These are phyloP conservation scores for Solanum bulbocastanum DNA, from an alignment of 257 asterid species.

Conservation along the genomic window DNA sequence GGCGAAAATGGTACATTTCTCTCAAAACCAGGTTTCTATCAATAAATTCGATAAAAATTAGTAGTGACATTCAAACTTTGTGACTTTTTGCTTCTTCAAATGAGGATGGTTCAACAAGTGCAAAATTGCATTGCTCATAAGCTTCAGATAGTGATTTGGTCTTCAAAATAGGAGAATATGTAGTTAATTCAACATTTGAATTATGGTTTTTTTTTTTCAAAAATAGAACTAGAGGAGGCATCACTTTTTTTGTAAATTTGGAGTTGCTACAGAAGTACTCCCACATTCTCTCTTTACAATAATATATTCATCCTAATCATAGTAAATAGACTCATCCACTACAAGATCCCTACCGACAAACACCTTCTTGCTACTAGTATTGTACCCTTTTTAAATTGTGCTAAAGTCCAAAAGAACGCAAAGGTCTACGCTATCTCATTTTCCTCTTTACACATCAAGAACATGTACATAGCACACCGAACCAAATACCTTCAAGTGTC, in stretches of 20 bases:
- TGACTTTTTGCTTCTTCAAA: not conserved
- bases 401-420: not conserved
- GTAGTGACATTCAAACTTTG: not conserved
- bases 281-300: not conserved
- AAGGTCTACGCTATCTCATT: not conserved
- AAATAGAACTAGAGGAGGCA: not conserved
- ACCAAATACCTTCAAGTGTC: not conserved
- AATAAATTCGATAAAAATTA: no score
- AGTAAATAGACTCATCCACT: not conserved
- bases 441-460: not conserved
- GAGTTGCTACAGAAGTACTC: not conserved
- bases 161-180: not conserved
- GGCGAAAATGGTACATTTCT: no score
- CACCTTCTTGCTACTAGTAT: not conserved
- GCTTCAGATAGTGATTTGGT: not conserved
- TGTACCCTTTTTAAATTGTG: not conserved
- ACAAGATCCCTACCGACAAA: not conserved
- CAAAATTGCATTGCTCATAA: not conserved
- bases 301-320: not conserved
- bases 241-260: not conserved
- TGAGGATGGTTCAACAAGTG: not conserved
- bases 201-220: not conserved
- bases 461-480: not conserved
- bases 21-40: no score
- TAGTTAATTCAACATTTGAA: not conserved